Evolutionary conservation across 345 rosid species (phyloP), one percentile per base, ranked within the genome.

Genomic region (Lumnitzera racemosa): DNA sequence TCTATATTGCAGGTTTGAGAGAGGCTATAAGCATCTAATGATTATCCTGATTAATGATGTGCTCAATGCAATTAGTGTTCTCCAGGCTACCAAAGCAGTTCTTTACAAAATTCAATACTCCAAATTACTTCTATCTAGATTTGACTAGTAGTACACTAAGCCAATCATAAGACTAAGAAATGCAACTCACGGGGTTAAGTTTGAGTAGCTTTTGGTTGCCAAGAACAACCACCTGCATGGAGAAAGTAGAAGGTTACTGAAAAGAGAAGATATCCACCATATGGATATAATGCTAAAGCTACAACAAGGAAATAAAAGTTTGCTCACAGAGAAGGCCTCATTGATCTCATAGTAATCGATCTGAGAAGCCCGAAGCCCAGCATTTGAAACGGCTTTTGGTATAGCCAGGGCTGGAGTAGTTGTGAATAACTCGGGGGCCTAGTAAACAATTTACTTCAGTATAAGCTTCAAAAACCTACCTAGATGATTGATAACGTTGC

Each of bases 301-400:
- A 61, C 24, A 53, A 52, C 46, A 48, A 46, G 66, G 24, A 66
- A 29, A 49, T 47, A 59, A 58, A 46, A 29, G 51, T 68, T 69
- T 23, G 12, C 76, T 79, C 78, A 94, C 97, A 59, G 97, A 82
- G 72, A 94, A 94, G 17, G 97, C 97, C 79, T 94, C 96, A 59
- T 90, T 94, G 70, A 94, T 94, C 76, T 94, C 97, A 15, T 88
- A 94, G 68, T 77, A 90, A 77, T 90, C 99, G 58, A 94, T 81
- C 76, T 83, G 86, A 64, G 95, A 81, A 76, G 90, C 82, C 54
- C 80, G 74, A 72, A 94, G 67, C 56, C 96, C 89, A 58, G 97
- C 95, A 72, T 78, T 82, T 57, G 72, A 76, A 55, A 94, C 67
- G 58, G 97, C 99, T 88, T 88, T 94, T 48, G 97, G 97, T 58